phyloP scores from a whole-genome alignment of 768 basidiomycete genomes.

The Boletus patriciae region DNA sequence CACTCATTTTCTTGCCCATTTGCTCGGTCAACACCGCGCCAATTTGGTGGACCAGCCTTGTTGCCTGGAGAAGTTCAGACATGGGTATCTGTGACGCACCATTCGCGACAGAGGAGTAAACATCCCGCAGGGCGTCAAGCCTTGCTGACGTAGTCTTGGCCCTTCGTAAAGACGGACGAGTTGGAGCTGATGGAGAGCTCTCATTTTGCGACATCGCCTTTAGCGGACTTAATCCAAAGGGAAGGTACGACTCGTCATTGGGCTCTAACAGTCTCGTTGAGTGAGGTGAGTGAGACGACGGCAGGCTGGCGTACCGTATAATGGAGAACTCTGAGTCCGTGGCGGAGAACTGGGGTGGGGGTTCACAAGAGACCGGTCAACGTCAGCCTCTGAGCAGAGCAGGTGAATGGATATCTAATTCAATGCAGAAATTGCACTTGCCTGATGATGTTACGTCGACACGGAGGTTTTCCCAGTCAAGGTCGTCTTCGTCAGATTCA shows the following conservation, averaged over 20 bases:
- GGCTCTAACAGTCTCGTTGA: slow-evolving; percentile 1
- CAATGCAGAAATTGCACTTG: neutral
- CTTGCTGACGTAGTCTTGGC: slow-evolving; percentile 42
- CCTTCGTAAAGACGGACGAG: slow-evolving; percentile 32
- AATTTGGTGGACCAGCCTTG: slow-evolving; percentile 46
- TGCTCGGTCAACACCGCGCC: slow-evolving; percentile 47
- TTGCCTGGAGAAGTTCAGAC: slow-evolving; percentile 49
- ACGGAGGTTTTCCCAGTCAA: slow-evolving; percentile 35
- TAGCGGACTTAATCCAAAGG: neutral
- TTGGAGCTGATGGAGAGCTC: slow-evolving; percentile 3
- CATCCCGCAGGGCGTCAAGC: slow-evolving; percentile 45
- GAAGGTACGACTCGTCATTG: neutral
- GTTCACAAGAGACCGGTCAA: slow-evolving; percentile 22
- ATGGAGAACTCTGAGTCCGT: neutral
- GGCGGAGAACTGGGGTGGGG: slow-evolving; percentile 11
- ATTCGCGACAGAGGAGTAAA: slow-evolving; percentile 43
- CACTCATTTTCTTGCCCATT: slow-evolving; percentile 39
- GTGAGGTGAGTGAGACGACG: neutral
- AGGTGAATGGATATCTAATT: neutral
- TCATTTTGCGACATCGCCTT: slow-evolving; percentile 13
- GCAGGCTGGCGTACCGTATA: slow-evolving; percentile 10
- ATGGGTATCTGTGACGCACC: slow-evolving; percentile 50
- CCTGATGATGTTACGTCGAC: slow-evolving; percentile 23
- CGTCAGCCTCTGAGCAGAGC: slow-evolving; percentile 16
- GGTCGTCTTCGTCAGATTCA: slow-evolving; percentile 22